phyloP scores from a whole-genome alignment of 2,329 filamentous ascomycete species.

The Calonectria honghensis region DNA sequence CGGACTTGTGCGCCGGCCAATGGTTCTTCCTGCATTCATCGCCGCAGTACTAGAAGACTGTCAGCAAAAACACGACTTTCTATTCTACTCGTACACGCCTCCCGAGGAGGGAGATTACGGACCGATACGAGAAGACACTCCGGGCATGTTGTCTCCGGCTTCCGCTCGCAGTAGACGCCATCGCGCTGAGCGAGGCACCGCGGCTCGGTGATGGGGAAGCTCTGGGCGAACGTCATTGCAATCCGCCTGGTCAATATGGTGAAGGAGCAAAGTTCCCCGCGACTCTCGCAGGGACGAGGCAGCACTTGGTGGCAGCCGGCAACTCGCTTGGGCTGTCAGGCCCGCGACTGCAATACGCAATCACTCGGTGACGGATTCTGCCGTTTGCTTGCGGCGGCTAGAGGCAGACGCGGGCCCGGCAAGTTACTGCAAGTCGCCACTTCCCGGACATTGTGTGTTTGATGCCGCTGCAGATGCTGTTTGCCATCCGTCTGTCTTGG shows the following conservation, averaged over 20 bases:
- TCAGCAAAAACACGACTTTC: constrained; percentile 24
- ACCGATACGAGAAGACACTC: constrained; percentile 49
- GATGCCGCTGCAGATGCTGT: no score
- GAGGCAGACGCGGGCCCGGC: neutral
- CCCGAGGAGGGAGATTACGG: constrained; percentile 8
- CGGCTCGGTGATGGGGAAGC: constrained; percentile 24
- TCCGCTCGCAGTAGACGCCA: constrained; percentile 21
- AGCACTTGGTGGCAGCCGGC: constrained; percentile 7
- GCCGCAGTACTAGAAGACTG: constrained; percentile 51
- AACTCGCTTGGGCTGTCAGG: neutral
- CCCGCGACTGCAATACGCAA: neutral
- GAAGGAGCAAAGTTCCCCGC: constrained; percentile 2
- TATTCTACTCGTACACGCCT: no score
- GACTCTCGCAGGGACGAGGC: neutral
- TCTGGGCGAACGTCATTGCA: neutral
- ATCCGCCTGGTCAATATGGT: neutral
- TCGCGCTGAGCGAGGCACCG: constrained; percentile 36
- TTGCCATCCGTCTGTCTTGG: neutral
- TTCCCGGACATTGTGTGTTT: neutral
- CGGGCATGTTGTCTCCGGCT: constrained; percentile 43
- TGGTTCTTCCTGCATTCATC: constrained; percentile 42
- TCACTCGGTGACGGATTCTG: neutral
- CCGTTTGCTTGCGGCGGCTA: neutral
- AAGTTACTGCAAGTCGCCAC: neutral
- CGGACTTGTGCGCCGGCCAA: constrained; percentile 34